These are phyloP conservation scores for Macrolepiota dolichaula DNA, from an alignment of 768 basidiomycete species.

Conservation along the genomic window DNA sequence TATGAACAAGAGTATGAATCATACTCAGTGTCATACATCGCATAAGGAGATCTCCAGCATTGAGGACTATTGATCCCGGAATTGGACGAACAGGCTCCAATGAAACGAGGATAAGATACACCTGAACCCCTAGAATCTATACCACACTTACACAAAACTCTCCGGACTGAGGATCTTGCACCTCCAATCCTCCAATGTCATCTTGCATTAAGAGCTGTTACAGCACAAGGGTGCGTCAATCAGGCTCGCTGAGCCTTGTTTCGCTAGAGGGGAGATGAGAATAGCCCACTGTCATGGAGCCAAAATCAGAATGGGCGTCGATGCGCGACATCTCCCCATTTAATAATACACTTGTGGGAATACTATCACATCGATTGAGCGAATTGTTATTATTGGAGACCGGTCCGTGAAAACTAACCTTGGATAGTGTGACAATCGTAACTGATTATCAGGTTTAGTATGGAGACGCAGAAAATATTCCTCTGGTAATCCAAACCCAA, in stretches of 20 bases:
- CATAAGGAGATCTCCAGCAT: slow-evolving; percentile 49
- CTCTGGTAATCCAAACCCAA: slow-evolving; percentile 39
- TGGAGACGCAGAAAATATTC: slow-evolving; percentile 44
- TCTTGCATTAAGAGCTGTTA: slow-evolving; percentile 52
- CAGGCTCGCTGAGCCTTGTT: background rate
- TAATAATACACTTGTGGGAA: slow-evolving; percentile 27
- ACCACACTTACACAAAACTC: slow-evolving; percentile 27
- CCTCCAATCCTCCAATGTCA: slow-evolving; percentile 56
- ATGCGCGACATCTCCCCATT: slow-evolving; percentile 39
- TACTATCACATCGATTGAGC: slow-evolving; percentile 17
- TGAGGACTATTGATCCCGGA: slow-evolving; percentile 45
- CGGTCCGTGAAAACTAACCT: slow-evolving; percentile 18
- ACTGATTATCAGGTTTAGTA: slow-evolving; percentile 44
- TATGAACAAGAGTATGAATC: background rate
- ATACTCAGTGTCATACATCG: slow-evolving; percentile 30
- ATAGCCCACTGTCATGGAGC: slow-evolving; percentile 41
- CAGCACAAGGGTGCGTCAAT: background rate
- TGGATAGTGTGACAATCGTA: slow-evolving; percentile 59
- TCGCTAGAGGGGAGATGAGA: background rate
- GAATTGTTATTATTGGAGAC: background rate
- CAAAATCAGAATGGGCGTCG: slow-evolving; percentile 53
- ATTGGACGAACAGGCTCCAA: slow-evolving; percentile 38
- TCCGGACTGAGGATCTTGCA: slow-evolving; percentile 52
- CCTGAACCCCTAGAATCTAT: background rate
- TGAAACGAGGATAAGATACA: background rate